Evolutionary conservation across 495 filamentous ascomycete species (phyloP), one percentile per base, ranked within the genome.

Genomic region (Lentithecium fluviatile): DNA sequence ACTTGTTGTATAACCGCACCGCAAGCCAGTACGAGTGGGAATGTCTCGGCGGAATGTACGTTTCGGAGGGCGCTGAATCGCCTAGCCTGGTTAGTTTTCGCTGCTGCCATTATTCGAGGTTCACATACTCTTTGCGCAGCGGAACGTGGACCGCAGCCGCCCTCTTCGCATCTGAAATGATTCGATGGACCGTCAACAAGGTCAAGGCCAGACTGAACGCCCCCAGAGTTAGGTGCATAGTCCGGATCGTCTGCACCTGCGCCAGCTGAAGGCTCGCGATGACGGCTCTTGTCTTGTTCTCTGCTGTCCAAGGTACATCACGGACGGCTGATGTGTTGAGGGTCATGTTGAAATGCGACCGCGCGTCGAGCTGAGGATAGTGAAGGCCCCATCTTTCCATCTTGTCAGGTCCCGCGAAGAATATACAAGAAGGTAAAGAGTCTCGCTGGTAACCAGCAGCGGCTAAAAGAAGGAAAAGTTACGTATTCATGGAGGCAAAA

Each of bases 21-120:
- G 49, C 59, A 63, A 56, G 61, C 60, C 40, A 70, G 62, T 43
- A 65, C 62, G 37, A 70, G 68, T 49, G 65, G 65, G 53, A 70
- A 65, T 19, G 49, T 56, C 58, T 68, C 68, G 29, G 68, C 68
- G 43, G 68, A 57, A 40, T 70, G 65, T 29, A 70, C 50, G 45
- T 46, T 60, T 15, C 52, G 23, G 43, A 70, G 45, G 32, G 52
- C 52, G 40, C 10, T 40, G 47, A 67, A 67, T 23, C 46, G 55
- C 26, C 67, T 70, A 42, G 25, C 32, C 20, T 25, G 0, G 29
- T 64, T 48, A 65, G 58, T 40, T 25, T 57, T 6, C 36, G 19
- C 6, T 13, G 5, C 19, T 23, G 19, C 32, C 3, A 43, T 12
- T 7, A 20, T 21, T 1, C 24, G 1, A 40, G 32, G 2, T 5